Evolutionary conservation across 116 monocot genomes (phyloP).

Genomic region (Phalaenopsis hybrid): DNA sequence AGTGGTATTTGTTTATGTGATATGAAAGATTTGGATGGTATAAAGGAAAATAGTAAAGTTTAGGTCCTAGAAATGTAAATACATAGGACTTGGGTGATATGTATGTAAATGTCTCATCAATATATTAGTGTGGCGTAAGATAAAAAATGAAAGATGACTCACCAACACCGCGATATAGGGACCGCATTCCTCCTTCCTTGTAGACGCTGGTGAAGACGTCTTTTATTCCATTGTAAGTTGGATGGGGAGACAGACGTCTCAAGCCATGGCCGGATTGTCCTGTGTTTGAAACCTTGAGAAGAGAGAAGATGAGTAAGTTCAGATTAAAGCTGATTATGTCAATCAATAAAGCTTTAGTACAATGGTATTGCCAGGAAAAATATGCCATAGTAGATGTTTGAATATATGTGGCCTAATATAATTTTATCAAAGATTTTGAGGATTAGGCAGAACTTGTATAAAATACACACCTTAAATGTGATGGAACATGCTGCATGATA

Average conservation of each 20-base stretch:
- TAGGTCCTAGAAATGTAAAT: too few species aligned
- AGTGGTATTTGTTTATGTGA: too few species aligned
- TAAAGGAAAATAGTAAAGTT: too few species aligned
- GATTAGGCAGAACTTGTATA: too few species aligned
- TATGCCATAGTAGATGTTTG: neutral
- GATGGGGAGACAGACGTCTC: slow-evolving; percentile 27
- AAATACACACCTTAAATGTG: too few species aligned
- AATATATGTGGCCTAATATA: neutral
- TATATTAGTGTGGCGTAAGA: too few species aligned
- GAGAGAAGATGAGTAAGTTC: neutral
- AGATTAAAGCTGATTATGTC: neutral
- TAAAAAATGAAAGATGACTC: slow-evolving; percentile 2
- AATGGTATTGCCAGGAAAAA: neutral
- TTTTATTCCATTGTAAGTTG: slow-evolving; percentile 58
- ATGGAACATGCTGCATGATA: too few species aligned
- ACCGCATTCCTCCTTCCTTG: slow-evolving; percentile 69
- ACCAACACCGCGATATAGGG: slow-evolving; percentile 95
- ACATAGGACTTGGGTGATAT: too few species aligned
- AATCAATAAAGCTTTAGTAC: neutral
- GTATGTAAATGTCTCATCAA: too few species aligned
- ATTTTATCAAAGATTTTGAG: too few species aligned
- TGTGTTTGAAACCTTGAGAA: slow-evolving; percentile 22
- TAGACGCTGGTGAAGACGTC: slow-evolving; percentile 77
- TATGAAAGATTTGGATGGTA: too few species aligned
- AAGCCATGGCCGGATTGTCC: slow-evolving; percentile 18